Percentiles rank a stretch among this genome's conserved stretches.
These are phyloP conservation scores for Castanea mollissima DNA, from an alignment of 306 rosid species.

Conservation along the genomic window DNA sequence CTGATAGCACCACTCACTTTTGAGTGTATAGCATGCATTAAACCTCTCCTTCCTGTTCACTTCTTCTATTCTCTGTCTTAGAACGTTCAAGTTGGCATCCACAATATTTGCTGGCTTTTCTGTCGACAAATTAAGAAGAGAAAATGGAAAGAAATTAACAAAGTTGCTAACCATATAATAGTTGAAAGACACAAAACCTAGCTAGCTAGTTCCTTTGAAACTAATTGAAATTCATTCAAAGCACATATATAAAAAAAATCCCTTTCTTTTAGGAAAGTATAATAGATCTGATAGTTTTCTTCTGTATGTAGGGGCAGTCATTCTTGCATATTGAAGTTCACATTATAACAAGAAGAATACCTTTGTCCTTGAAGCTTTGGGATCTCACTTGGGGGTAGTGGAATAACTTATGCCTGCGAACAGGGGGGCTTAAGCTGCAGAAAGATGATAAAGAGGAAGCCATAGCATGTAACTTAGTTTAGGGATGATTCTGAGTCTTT, in stretches of 20 bases:
- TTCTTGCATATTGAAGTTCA: not conserved
- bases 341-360: constrained; percentile 16
- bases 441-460: constrained; percentile 27
- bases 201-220: too few relatives aligned
- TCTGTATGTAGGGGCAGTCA: not conserved
- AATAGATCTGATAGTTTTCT: not conserved
- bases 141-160: not conserved
- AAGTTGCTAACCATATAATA: not conserved
- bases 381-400: constrained; percentile 33
- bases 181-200: not conserved
- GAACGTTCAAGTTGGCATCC: constrained; percentile 46
- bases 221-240: too few relatives aligned
- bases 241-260: too few relatives aligned
- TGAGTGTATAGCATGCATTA: not conserved
- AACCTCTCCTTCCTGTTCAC: constrained; percentile 35
- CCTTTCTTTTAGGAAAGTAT: not conserved
- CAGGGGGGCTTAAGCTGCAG: constrained; percentile 24
- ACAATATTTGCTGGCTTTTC: constrained; percentile 43
- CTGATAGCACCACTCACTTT: constrained; percentile 38
- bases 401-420: constrained; percentile 22
- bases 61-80: constrained; percentile 36
- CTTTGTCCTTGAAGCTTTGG: constrained; percentile 34
- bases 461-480: constrained; percentile 6
- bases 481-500: not conserved
- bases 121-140: constrained; percentile 18